Evolutionary conservation across 768 basidiomycete species (phyloP), one percentile per base, ranked within the genome.

Genomic region (Xerocomus potaroensis): DNA sequence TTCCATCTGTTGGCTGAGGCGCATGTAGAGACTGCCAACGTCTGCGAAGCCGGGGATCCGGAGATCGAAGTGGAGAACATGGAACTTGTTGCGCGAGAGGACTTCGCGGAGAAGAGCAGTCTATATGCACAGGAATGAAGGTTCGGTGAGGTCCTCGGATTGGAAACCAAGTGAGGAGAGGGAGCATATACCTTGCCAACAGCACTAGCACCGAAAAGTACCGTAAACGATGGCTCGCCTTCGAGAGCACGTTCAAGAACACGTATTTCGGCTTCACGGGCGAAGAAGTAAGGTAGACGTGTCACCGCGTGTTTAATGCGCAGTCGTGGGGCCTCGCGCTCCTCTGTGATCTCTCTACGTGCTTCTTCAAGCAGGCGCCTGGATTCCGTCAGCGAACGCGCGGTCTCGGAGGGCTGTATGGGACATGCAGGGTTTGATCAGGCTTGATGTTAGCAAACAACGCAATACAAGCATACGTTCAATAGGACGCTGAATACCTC

Each of bases 11-110:
- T 79, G 77, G 53, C 84, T 84, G 9, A 92, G 72, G 44, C 86
- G 84, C 62, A 72, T 75, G 58, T 91, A 91, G 27, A 91, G 70
- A 56, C 88, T 90, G 1, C 78, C 68, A 10, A 91, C 71, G 58
- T 91, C 89, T 3, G 87, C 87, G 57, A 91, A 91, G 0, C 87
- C 88, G 3, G 89, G 79, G 40, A 91, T 88, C 5, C 88, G 80
- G 34, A 92, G 72, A 63, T 91, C 88, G 54, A 91, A 87, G 58
- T 89, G 84, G 39, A 91, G 74, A 44, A 91, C 86, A 66, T 89
- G 86, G 59, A 84, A 91, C 41, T 70, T 70, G 9, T 81, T 74
- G 16, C 72, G 70, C 10, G 80, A 81, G 21, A 92, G 78, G 22
- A 91, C 79, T 65, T 91, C 85, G 36, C 88, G 77, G 11, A 91